Evolutionary conservation across 2,329 filamentous ascomycete genomes (phyloP), one percentile per base, ranked within the genome.

Genomic region (Cadophora malorum): DNA sequence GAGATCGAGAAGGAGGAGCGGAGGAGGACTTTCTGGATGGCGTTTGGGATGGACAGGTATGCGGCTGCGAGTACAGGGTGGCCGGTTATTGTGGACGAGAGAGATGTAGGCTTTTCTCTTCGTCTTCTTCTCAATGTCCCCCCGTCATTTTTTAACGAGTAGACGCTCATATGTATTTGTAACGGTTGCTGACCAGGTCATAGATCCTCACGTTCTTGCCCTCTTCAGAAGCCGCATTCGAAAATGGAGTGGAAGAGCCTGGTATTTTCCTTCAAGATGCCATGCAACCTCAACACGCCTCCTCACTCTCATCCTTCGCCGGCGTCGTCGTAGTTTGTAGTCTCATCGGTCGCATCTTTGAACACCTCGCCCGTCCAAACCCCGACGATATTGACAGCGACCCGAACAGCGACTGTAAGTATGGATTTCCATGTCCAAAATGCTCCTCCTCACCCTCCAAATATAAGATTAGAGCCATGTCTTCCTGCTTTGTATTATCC

Each of bases 21-120:
- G 71, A 86, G 95, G 66, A 86, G 95, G 70, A 96, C 93, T 0
- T 97, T 97, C 73, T 97, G 95, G 95, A 90, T 94, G 88, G 88
- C 91, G 1, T 97, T 96, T 76, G 93, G 90, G 73, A 83, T 93
- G 68, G 95, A 97, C 76, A 87, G 95, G 63, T 97, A 96, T 79
- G 92, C 93, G 6, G 97, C 93, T 75, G 95, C 97, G 64, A 94
- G 94, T 31, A 97, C 94, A 1, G 95, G 95, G 5, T 97, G 94
- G 94, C 95, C 95, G 0, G 93, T 97, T 90, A 88, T 87, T 0
- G 87, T 97, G 64, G 94, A 97, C 71, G 95, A 98, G 80, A 86
- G 86, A 77, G 95, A 97, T 82, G 69, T 71, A 49, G 53, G n/a
- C 16, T 19, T 10, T 16, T 19, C 5, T 6, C 10, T 45, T 16